Conservation (phyloP, 2,329 filamentous ascomycete species). For the Aspergillus tanneri region DNA sequence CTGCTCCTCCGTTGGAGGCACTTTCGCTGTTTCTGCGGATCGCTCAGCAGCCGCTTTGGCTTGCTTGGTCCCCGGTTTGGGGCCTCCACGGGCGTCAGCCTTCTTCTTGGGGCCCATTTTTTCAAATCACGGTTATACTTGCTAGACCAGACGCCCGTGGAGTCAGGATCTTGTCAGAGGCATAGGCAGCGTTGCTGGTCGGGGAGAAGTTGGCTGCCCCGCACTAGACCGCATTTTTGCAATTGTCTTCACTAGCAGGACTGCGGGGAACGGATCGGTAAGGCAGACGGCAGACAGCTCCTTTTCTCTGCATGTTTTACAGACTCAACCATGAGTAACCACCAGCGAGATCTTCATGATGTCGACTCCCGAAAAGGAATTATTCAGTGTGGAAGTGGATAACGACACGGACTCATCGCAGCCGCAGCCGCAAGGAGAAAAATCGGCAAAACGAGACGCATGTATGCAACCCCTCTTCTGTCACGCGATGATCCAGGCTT, state of each 20-base stretch:
- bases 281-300: background rate
- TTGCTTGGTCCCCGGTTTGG: slow-evolving; percentile 43
- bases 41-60: slow-evolving; percentile 41
- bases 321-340: background rate
- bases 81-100: slow-evolving; percentile 37
- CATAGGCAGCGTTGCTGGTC: slow-evolving; percentile 9
- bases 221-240: slow-evolving; percentile 30
- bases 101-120: slow-evolving; percentile 46
- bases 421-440: slow-evolving; percentile 10
- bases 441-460: slow-evolving; percentile 37
- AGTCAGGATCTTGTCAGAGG: slow-evolving; percentile 10
- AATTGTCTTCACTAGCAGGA: background rate
- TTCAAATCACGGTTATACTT: slow-evolving; percentile 2
- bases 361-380: background rate
- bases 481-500: background rate
- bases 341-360: background rate
- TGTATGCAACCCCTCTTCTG: slow-evolving; percentile 27
- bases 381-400: slow-evolving; percentile 12
- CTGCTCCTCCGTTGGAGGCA: slow-evolving; percentile 43
- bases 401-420: slow-evolving; percentile 3
- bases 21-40: slow-evolving; percentile 33
- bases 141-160: slow-evolving; percentile 24
- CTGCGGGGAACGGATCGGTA: slow-evolving; percentile 15
- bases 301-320: background rate
- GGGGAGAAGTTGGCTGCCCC: slow-evolving; percentile 26